Percentiles rank a stretch among this genome's conserved stretches.
phyloP scores from a whole-genome alignment of 1,284 basidiomycete species.

The Coniferiporia sulphurascens region DNA sequence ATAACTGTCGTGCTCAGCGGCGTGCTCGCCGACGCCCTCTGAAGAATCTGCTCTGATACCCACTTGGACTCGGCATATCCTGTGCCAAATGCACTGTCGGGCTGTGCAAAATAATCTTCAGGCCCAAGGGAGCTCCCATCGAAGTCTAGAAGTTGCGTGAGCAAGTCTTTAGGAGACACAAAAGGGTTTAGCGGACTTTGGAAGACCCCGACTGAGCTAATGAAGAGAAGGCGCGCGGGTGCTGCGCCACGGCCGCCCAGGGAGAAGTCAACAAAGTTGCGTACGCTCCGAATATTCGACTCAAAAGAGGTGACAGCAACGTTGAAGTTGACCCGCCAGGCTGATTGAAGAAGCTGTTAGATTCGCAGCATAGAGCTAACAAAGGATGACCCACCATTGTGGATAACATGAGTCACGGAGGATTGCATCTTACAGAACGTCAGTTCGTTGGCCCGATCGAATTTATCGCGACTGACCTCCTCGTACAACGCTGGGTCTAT shows the following conservation, averaged over 20 bases:
- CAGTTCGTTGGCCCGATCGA: neutral
- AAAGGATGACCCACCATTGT: slow-evolving; percentile 21
- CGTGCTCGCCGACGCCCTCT: slow-evolving; percentile 22
- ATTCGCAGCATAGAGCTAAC: neutral
- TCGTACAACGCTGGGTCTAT: slow-evolving; percentile 23
- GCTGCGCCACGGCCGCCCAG: too few species aligned
- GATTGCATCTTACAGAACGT: slow-evolving; percentile 20
- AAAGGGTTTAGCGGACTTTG: slow-evolving; percentile 30
- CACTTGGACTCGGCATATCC: too few species aligned
- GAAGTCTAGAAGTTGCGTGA: slow-evolving; percentile 3
- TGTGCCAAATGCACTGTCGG: too few species aligned
- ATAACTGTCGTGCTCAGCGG: slow-evolving; percentile 19
- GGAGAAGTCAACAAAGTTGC: too few species aligned
- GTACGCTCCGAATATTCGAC: too few species aligned
- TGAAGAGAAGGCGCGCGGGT: too few species aligned
- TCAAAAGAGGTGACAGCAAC: too few species aligned
- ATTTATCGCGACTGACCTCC: slow-evolving; percentile 21
- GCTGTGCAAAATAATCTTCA: too few species aligned
- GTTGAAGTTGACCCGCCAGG: slow-evolving; percentile 36
- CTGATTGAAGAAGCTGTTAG: slow-evolving; percentile 10
- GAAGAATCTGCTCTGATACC: too few species aligned
- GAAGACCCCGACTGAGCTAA: too few species aligned
- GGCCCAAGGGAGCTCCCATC: too few species aligned
- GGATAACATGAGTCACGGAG: slow-evolving; percentile 24
- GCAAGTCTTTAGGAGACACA: neutral